Conservation (phyloP, 768 basidiomycete genomes). For the Mycena sanguinolenta region DNA sequence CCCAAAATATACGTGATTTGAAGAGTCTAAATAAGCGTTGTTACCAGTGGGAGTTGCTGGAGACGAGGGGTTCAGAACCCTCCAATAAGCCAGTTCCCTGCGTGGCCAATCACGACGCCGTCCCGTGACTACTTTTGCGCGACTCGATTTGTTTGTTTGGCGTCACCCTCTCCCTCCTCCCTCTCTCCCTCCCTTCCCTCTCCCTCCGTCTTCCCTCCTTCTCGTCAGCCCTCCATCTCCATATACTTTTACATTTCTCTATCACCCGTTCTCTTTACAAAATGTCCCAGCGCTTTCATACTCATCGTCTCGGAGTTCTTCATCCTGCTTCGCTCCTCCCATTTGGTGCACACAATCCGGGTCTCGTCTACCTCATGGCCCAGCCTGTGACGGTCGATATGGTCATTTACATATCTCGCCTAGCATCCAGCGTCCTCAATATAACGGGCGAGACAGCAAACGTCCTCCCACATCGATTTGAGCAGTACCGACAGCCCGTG, state of each 20-base stretch:
- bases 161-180: background rate
- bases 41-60: background rate
- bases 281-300: constrained; percentile 38
- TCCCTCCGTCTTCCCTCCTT: constrained; percentile 28
- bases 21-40: too few species aligned
- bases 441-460: constrained; percentile 67
- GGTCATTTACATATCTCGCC: constrained; percentile 87
- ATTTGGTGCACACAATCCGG: constrained; percentile 80
- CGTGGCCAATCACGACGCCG: background rate
- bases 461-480: constrained; percentile 41
- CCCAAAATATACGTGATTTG: background rate
- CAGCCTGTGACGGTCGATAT: constrained; percentile 86
- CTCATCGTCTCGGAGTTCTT: constrained; percentile 39
- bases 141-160: constrained; percentile 24
- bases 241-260: constrained; percentile 37
- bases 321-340: constrained; percentile 90
- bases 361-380: constrained; percentile 83
- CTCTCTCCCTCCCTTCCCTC: background rate
- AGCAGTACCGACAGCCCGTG: constrained; percentile 38
- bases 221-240: constrained; percentile 39
- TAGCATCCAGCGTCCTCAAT: constrained; percentile 81
- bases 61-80: background rate
- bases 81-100: too few species aligned
- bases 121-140: constrained; percentile 28
- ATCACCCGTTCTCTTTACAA: constrained; percentile 39